These are phyloP conservation scores for Fibroporia radiculosa DNA, from an alignment of 768 basidiomycete genomes.

Conservation along the genomic window DNA sequence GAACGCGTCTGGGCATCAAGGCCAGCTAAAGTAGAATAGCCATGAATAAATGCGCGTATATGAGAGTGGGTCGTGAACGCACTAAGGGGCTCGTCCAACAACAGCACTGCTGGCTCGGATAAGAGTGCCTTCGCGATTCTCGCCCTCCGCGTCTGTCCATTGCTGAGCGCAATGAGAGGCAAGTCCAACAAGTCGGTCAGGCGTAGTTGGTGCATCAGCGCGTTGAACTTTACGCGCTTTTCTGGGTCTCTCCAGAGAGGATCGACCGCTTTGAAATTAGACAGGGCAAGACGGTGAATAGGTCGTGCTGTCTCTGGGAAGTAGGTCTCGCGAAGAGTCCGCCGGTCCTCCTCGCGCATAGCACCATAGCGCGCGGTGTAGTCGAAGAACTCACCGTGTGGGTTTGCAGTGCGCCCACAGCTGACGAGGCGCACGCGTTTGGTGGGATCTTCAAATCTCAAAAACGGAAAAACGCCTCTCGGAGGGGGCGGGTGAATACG, in stretches of 20 bases:
- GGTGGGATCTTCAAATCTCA: constrained; percentile 45
- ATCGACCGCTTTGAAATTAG: constrained; percentile 6
- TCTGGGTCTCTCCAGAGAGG: constrained; percentile 16
- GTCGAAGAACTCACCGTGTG: constrained; percentile 79
- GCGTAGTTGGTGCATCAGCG: constrained; percentile 47
- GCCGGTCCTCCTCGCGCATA: constrained; percentile 73
- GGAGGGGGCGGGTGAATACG: constrained; percentile 60
- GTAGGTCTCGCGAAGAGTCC: constrained; percentile 70
- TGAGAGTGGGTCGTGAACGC: constrained; percentile 19
- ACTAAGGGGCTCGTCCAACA: constrained; percentile 94
- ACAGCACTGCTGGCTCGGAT: constrained; percentile 57
- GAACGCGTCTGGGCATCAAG: constrained; percentile 59
- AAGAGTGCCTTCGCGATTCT: constrained; percentile 76
- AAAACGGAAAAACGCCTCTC: constrained; percentile 72
- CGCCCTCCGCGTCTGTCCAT: constrained; percentile 87
- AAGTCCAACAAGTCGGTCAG: constrained; percentile 65
- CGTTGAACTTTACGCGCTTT: constrained; percentile 36
- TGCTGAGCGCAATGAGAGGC: constrained; percentile 79
- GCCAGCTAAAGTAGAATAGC: constrained; percentile 47
- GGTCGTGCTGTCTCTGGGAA: constrained; percentile 35
- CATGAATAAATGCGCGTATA: background rate
- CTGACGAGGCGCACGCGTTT: constrained; percentile 49
- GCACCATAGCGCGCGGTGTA: constrained; percentile 91
- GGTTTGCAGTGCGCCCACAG: constrained; percentile 48
- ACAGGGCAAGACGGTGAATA: constrained; percentile 18